These are phyloP conservation scores for Rubus parviflorus DNA, from an alignment of 306 rosid genomes.

Conservation along the genomic window DNA sequence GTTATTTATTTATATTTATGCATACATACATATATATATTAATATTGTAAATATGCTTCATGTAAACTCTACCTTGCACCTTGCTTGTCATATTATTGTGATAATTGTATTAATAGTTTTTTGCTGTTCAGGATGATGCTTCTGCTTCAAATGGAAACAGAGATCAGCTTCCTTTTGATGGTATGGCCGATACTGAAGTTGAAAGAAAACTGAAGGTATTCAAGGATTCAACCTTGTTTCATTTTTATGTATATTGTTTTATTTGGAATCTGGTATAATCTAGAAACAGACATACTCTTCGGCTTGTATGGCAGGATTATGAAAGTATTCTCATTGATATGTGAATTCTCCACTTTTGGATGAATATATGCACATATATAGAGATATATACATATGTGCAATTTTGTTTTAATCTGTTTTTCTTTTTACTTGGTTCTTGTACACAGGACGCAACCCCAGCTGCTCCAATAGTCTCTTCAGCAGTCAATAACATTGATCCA, in stretches of 20 bases:
- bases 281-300: not conserved
- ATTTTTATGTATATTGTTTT: conserved; percentile 15
- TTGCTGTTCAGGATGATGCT: conserved; percentile 72
- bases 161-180: conserved; percentile 75
- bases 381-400: not conserved
- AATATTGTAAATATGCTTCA: not conserved
- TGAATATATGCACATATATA: not conserved
- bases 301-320: not conserved
- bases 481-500: conserved; percentile 57
- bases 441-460: conserved; percentile 66
- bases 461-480: conserved; percentile 47
- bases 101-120: conserved; percentile 7
- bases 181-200: conserved; percentile 84
- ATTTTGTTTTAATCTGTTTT: conserved; percentile 15
- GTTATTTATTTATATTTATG: not conserved
- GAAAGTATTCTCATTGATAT: not conserved
- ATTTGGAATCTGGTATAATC: not conserved
- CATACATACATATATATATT: not conserved
- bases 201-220: conserved; percentile 87
- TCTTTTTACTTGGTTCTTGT: conserved; percentile 18
- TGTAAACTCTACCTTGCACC: not conserved
- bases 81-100: not conserved
- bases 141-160: conserved; percentile 70
- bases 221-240: conserved; percentile 15
- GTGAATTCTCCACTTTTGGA: not conserved